phyloP scores from a whole-genome alignment of 75 land plant species.

The Cunninghamia lanceolata region DNA sequence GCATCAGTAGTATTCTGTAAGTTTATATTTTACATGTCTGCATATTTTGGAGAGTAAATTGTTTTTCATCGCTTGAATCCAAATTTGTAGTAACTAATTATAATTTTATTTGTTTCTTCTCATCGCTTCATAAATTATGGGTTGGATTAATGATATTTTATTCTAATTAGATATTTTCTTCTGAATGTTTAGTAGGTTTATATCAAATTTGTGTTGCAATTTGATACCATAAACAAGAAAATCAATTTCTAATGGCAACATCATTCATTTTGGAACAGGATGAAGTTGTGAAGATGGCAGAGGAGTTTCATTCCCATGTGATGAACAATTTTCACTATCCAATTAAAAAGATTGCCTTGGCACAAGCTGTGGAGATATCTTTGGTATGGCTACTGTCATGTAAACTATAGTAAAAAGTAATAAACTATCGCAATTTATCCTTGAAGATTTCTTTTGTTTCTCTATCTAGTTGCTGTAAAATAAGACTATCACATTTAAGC shows the following conservation, averaged over 20 bases:
- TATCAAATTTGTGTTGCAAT: not conserved
- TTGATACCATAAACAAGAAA: not conserved
- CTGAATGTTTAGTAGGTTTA: not conserved
- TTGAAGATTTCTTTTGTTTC: not conserved
- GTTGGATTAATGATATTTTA: not conserved
- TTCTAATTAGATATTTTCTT: not conserved
- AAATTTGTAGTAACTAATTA: not conserved
- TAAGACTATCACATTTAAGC: not conserved
- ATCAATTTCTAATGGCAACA: not conserved
- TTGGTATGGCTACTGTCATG: not conserved
- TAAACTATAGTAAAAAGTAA: too few relatives aligned
- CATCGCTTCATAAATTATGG: not conserved
- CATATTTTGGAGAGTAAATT: not conserved
- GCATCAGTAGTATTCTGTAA: not conserved
- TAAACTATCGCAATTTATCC: too few relatives aligned
- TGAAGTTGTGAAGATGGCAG: not conserved
- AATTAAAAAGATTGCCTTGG: not conserved
- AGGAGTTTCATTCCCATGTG: conserved; percentile 1
- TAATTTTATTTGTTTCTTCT: not conserved
- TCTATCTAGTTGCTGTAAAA: not conserved
- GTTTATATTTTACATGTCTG: not conserved
- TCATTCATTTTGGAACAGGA: conserved; percentile 7
- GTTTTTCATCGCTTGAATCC: not conserved
- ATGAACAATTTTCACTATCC: not conserved
- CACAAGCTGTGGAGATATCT: not conserved